A percentile compares a stretch with the other conserved stretches of the same genome.
Evolutionary conservation across 2,329 filamentous ascomycete species (phyloP).

Genomic region (Rachicladosporium sp.): DNA sequence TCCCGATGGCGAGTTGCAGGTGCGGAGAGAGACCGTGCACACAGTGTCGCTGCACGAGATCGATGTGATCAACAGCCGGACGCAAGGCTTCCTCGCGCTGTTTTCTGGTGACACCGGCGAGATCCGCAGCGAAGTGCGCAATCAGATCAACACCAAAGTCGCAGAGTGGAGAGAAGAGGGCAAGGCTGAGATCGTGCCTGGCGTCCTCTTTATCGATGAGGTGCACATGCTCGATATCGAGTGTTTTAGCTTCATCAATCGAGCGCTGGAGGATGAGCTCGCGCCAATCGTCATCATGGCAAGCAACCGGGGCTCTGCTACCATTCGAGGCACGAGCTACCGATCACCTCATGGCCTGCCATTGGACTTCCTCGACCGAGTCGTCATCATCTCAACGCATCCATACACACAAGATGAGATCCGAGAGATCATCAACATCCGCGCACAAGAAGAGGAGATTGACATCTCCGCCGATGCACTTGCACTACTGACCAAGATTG

Average conservation of each 20-base stretch:
- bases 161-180: conserved; percentile 99
- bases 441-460: conserved; percentile 91
- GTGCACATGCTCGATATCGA: conserved; percentile 99
- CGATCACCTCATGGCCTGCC: conserved; percentile 86
- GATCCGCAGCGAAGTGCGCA: conserved; percentile 90
- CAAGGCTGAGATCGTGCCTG: conserved; percentile 94
- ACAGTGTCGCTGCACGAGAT: conserved; percentile 97
- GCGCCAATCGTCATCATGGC: conserved; percentile 99
- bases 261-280: conserved; percentile 85
- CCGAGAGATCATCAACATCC: conserved; percentile 80
- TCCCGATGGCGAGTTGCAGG: conserved; percentile 92
- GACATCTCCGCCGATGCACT: conserved; percentile 83
- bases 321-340: conserved; percentile 88
- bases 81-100: conserved; percentile 96
- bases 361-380: conserved; percentile 87
- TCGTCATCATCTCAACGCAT: conserved; percentile 92
- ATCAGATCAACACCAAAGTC: conserved; percentile 98
- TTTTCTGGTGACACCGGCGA: conserved; percentile 98
- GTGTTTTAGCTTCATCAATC: conserved; percentile 97
- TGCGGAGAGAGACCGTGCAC: conserved; percentile 92
- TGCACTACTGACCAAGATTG: conserved; percentile 89
- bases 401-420: conserved; percentile 75
- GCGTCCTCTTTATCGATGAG: conserved; percentile 95
- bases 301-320: conserved; percentile 83
- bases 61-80: conserved; percentile 96